Base-by-base conservation (phyloP, 2,329 filamentous ascomycete genomes). In the Mycocentrospora acerina region DNA sequence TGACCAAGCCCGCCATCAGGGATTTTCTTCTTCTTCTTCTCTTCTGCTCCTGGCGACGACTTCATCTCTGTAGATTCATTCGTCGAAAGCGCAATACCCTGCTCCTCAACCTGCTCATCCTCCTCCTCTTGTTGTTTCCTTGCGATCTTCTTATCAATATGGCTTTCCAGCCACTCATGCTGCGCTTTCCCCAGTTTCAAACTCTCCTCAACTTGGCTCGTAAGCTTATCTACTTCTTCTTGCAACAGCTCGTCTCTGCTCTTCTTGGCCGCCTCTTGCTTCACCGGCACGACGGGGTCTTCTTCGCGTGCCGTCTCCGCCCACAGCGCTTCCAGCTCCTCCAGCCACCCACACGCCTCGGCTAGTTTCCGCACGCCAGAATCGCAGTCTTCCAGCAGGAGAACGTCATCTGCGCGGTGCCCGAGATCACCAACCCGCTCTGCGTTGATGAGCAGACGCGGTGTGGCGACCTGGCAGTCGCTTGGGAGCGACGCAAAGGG, bases 371-470 rank as follows among this genome's bases (percentile, higher is more conserved):
- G 77, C 1, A 97, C 85, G 1, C 90, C 89, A 0, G 75, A 74
- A 64, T 98, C 91, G 63, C 90, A 96, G 54, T 90, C 83, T 1
- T 86, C 89, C 2, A 97, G 72, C 25, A 88, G 67, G 5, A 95
- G 61, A 0, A 98, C 90, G 68, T 98, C 93, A 59, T 98, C 90
- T 0, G 84, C 63, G 17, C 88, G 74, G 7, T 77, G 77, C 1
- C 93, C 93, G 24, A 98, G 64, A 14, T 80, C 80, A 0, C 93
- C 91, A 0, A 95, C 93, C 24, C 72, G 73, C 65, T 96, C 88
- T 69, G 85, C 78, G 64, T 98, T 98, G 66, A 98, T 87, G 14
- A 98, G 74, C 2, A 98, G 71, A 8, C 93, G 79, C 1, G 91
- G 93, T 3, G 79, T 79, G 1, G 73, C 74, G 1, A 82, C 75